phyloP scores from a whole-genome alignment of 148 eudicot genomes.

The Suaeda aralocaspica region DNA sequence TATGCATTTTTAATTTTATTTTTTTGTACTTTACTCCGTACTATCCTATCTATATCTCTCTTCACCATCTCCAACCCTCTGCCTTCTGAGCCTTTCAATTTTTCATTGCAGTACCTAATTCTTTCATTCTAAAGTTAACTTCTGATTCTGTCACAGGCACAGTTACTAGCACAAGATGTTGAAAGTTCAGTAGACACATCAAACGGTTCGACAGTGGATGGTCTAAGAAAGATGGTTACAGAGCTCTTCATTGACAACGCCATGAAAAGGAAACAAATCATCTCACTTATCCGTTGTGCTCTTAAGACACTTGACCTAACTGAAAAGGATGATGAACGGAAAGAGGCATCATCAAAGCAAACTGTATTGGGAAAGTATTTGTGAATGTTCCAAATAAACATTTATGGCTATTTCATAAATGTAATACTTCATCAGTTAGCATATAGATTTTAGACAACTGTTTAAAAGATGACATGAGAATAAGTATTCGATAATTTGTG shows the following conservation, averaged over 20 bases:
- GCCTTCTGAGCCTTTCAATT: not conserved
- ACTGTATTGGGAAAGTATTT: constrained; percentile 41
- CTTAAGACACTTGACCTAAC: constrained; percentile 35
- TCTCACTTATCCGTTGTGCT: constrained; percentile 47
- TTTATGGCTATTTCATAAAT: constrained; percentile 4
- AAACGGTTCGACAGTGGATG: constrained; percentile 42
- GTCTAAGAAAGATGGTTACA: constrained; percentile 56
- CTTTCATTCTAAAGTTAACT: not conserved
- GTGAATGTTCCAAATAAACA: constrained; percentile 17
- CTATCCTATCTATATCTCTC: not conserved
- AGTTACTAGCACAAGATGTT: constrained; percentile 58
- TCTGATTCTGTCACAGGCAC: constrained; percentile 44
- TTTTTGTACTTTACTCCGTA: not conserved
- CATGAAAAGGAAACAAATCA: constrained; percentile 64
- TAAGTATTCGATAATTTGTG: too few species aligned
- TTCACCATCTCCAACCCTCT: not conserved
- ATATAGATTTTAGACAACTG: too few species aligned
- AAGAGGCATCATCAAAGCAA: constrained; percentile 31
- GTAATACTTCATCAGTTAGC: not conserved
- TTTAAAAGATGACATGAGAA: too few species aligned
- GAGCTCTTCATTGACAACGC: constrained; percentile 58
- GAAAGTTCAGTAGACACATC: constrained; percentile 33
- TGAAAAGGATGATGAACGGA: constrained; percentile 35
- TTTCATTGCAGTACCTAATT: not conserved
- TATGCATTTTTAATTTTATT: not conserved